These are phyloP conservation scores for Aspergillus sp. DNA, from an alignment of 2,329 filamentous ascomycete species.

Conservation along the genomic window DNA sequence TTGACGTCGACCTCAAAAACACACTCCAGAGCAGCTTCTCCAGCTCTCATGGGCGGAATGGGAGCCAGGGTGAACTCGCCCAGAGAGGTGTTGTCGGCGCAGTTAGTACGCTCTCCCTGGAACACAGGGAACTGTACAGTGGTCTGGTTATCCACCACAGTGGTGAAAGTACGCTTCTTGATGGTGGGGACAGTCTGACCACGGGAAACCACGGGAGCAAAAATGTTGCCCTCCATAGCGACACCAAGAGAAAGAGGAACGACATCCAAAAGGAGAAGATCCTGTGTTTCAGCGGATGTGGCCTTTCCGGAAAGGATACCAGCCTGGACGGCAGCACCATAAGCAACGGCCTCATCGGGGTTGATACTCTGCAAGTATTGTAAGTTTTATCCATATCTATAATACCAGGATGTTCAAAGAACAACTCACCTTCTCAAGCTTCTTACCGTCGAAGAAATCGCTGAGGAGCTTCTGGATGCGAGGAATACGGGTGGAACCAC, in stretches of 20 bases:
- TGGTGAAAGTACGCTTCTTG: constrained; percentile 90
- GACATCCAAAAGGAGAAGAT: constrained; percentile 94
- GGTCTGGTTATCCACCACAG: constrained; percentile 64
- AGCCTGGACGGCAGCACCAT: constrained; percentile 97
- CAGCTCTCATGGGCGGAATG: constrained; percentile 81
- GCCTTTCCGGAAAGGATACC: constrained; percentile 99
- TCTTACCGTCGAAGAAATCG: constrained; percentile 99
- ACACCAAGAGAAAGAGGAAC: constrained; percentile 96
- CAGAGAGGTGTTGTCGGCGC: constrained; percentile 95
- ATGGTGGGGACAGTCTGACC: constrained; percentile 74
- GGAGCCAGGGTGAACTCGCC: constrained; percentile 96
- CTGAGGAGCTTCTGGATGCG: constrained; percentile 98
- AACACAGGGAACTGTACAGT: constrained; percentile 89
- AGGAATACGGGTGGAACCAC: constrained; percentile 98
- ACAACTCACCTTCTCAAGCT: constrained; percentile 78
- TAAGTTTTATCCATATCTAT: background rate
- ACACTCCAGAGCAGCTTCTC: constrained; percentile 93
- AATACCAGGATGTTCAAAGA: background rate
- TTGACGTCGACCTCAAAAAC: constrained; percentile 99
- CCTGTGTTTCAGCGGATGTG: constrained; percentile 87
- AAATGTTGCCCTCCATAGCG: constrained; percentile 99
- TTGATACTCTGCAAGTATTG: constrained; percentile 70
- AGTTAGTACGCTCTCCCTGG: constrained; percentile 97
- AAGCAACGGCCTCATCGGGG: constrained; percentile 98
- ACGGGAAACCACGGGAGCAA: constrained; percentile 85